These are phyloP conservation scores for Lactifluus subvellereus DNA, from an alignment of 768 basidiomycete species.

Conservation along the genomic window DNA sequence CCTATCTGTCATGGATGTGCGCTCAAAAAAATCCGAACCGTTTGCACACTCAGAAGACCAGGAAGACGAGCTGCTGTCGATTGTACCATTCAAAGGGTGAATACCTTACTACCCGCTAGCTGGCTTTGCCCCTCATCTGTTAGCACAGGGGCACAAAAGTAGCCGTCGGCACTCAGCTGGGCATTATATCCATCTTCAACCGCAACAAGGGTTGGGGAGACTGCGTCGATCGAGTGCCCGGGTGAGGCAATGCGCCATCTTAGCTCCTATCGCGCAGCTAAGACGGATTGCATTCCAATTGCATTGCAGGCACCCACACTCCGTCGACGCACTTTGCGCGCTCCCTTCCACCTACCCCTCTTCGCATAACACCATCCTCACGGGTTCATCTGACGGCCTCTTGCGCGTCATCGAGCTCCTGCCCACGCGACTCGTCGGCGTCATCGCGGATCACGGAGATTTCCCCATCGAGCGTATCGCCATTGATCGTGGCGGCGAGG, in stretches of 20 bases:
- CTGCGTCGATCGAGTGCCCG: slow-evolving; percentile 85
- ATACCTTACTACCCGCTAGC: not conserved
- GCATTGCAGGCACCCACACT: slow-evolving; percentile 74
- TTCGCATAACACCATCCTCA: slow-evolving; percentile 69
- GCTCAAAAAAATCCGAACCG: slow-evolving; percentile 72
- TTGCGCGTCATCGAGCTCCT: slow-evolving; percentile 82
- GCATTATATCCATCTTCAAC: slow-evolving; percentile 87
- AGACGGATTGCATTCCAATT: not conserved
- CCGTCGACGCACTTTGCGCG: slow-evolving; percentile 79
- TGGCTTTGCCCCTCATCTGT: not conserved
- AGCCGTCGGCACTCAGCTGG: slow-evolving; percentile 84
- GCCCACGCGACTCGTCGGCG: slow-evolving; percentile 84
- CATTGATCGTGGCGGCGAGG: slow-evolving; percentile 49
- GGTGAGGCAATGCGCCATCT: slow-evolving; percentile 41
- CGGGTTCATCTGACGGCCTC: slow-evolving; percentile 89
- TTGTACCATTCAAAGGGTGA: slow-evolving; percentile 78
- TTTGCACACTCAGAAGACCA: slow-evolving; percentile 90
- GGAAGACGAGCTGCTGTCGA: slow-evolving; percentile 87
- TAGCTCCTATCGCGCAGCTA: slow-evolving; percentile 12
- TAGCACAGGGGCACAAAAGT: slow-evolving; percentile 61
- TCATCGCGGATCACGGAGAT: slow-evolving; percentile 87
- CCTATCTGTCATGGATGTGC: slow-evolving; percentile 85
- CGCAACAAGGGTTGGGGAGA: slow-evolving; percentile 84
- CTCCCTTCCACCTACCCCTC: slow-evolving; percentile 58
- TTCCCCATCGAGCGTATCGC: slow-evolving; percentile 88